These are phyloP conservation scores for Diaporthe destruens DNA, from an alignment of 2,329 filamentous ascomycete species.

Conservation along the genomic window DNA sequence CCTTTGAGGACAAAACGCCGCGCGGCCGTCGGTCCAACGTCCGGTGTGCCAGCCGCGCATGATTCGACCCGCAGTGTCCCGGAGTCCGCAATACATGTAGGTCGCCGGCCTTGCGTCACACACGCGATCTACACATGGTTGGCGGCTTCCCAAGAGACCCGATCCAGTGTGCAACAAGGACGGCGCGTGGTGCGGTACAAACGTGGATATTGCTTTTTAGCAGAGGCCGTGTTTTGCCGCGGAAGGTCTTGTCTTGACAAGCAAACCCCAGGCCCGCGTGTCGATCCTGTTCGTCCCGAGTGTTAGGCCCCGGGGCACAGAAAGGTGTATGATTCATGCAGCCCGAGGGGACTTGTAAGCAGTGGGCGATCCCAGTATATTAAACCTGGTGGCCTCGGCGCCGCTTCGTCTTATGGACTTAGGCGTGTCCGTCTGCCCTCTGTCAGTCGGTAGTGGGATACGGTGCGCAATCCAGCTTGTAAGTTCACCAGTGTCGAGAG, in stretches of 20 bases:
- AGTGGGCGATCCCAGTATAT: conserved; percentile 11
- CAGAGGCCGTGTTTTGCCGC: background rate
- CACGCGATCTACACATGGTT: conserved; percentile 10
- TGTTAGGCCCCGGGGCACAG: background rate
- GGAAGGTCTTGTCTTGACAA: background rate
- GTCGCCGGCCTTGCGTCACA: conserved; percentile 6
- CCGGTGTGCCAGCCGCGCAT: background rate
- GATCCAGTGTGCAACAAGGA: conserved; percentile 7
- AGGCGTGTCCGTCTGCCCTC: background rate
- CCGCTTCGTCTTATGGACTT: background rate
- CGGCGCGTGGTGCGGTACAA: background rate
- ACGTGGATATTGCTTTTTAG: no score
- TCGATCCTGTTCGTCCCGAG: conserved; percentile 25
- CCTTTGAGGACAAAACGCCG: background rate
- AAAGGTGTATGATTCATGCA: conserved; percentile 14
- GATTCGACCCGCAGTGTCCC: background rate
- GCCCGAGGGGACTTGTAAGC: conserved; percentile 19
- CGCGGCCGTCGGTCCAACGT: conserved; percentile 1
- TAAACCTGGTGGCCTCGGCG: background rate
- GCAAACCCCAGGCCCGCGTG: background rate
- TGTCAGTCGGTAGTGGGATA: conserved; percentile 14
- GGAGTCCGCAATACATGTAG: conserved; percentile 4
- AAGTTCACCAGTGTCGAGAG: background rate
- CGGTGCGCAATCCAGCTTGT: conserved; percentile 13
- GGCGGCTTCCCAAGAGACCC: background rate